Conservation (phyloP, 441 rosid species). For the Theobroma grandiflorum region DNA sequence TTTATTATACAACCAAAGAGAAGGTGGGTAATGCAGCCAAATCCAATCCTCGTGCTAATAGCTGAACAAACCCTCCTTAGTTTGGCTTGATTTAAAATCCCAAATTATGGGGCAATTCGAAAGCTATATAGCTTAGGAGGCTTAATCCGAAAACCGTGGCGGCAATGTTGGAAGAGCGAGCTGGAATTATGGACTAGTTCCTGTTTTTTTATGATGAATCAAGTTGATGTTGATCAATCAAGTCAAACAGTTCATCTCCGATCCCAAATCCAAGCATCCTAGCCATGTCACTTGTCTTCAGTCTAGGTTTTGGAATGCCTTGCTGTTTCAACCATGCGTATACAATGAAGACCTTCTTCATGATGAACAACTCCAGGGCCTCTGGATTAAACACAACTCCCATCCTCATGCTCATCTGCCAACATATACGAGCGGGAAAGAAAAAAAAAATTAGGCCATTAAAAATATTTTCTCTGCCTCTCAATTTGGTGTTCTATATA, state of each 20-base stretch:
- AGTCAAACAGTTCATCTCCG: conserved; percentile 75
- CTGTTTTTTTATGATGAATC: neutral
- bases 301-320: conserved; percentile 65
- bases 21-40: neutral
- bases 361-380: conserved; percentile 78
- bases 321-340: conserved; percentile 76
- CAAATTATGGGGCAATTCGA: neutral
- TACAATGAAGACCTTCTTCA: conserved; percentile 75
- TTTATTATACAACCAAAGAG: neutral
- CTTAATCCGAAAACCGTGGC: neutral
- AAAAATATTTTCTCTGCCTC: neutral
- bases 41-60: neutral
- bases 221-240: conserved; percentile 50
- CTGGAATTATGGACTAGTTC: neutral
- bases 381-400: conserved; percentile 92
- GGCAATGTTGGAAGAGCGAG: neutral
- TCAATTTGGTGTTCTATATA: neutral
- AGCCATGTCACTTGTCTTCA: conserved; percentile 83
- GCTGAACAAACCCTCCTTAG: neutral
- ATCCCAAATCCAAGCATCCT: conserved; percentile 92
- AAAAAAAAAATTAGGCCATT: neutral
- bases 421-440: neutral
- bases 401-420: conserved; percentile 85
- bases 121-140: neutral
- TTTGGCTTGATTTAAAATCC: neutral